Conservation (phyloP, 768 basidiomycete genomes). For the Lyophyllum shimeji region DNA sequence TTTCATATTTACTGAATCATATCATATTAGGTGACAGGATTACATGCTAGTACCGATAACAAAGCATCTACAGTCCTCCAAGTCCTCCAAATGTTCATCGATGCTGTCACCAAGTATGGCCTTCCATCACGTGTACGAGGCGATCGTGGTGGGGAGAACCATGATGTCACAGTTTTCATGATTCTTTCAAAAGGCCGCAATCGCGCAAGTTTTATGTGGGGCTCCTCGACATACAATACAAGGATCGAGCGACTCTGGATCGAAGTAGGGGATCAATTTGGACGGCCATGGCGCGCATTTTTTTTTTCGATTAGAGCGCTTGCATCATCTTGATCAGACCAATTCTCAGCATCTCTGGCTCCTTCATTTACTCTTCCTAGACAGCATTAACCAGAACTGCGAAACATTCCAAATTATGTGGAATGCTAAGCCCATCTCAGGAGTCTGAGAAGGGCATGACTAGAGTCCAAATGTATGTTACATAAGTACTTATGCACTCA, state of each 20-base stretch:
- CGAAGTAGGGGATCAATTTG: conserved; percentile 35
- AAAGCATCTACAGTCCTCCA: conserved; percentile 25
- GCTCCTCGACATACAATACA: conserved; percentile 39
- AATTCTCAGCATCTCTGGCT: conserved; percentile 42
- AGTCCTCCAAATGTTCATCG: conserved; percentile 23
- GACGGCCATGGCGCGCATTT: conserved; percentile 39
- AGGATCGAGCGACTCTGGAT: conserved; percentile 33
- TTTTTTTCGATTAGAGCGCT: conserved; percentile 33
- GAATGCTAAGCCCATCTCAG: conserved; percentile 39
- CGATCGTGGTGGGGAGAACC: conserved; percentile 36
- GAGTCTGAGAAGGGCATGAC: conserved; percentile 21
- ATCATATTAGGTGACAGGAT: conserved; percentile 20
- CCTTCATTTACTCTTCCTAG: conserved; percentile 39
- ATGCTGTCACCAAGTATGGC: conserved; percentile 20
- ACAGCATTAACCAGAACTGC: conserved; percentile 36
- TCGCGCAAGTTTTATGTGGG: conserved; percentile 34
- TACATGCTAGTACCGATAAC: conserved; percentile 28
- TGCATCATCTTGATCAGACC: conserved; percentile 30
- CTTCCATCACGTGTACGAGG: conserved; percentile 30
- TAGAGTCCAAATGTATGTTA: conserved; percentile 19
- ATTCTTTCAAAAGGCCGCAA: conserved; percentile 27
- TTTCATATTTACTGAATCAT: neutral
- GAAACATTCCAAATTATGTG: conserved; percentile 30
- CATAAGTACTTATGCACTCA: neutral
- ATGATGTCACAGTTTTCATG: conserved; percentile 31